phyloP scores from a whole-genome alignment of 306 rosid species.

The Trifolium fragiferum region DNA sequence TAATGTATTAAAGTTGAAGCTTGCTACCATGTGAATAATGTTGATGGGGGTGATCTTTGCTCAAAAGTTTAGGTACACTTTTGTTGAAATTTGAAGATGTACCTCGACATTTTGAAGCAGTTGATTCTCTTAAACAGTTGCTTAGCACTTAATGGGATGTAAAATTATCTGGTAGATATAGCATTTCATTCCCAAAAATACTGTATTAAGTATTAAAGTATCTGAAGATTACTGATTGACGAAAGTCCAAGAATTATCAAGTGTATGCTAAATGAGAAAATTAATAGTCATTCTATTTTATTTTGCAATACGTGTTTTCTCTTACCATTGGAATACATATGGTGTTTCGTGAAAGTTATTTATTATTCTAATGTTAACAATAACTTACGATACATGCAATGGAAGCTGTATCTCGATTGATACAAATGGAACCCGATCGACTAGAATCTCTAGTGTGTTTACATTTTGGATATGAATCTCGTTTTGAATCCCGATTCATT shows the following conservation, averaged over 20 bases:
- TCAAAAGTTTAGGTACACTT: background rate
- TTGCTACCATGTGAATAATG: background rate
- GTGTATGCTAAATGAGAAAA: constrained; percentile 12
- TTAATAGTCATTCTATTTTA: constrained; percentile 20
- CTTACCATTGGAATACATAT: constrained; percentile 10
- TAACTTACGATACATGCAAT: no score
- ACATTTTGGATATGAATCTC: no score
- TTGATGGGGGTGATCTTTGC: background rate
- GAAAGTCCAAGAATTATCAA: background rate
- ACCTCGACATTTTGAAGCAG: background rate
- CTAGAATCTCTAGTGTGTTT: no score
- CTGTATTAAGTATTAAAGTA: no score
- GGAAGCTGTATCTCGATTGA: no score
- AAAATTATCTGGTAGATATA: background rate
- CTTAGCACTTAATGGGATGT: constrained; percentile 6
- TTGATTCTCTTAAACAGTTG: background rate
- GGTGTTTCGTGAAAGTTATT: background rate
- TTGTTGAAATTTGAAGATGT: background rate
- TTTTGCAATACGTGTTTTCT: constrained; percentile 5
- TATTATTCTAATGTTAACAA: background rate
- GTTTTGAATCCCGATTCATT: no score
- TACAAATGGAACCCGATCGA: no score
- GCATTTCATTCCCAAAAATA: background rate
- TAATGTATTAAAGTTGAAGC: constrained; percentile 3
- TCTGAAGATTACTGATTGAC: no score